phyloP scores from a whole-genome alignment of 768 basidiomycete genomes.

The Filobasidium floriforme region DNA sequence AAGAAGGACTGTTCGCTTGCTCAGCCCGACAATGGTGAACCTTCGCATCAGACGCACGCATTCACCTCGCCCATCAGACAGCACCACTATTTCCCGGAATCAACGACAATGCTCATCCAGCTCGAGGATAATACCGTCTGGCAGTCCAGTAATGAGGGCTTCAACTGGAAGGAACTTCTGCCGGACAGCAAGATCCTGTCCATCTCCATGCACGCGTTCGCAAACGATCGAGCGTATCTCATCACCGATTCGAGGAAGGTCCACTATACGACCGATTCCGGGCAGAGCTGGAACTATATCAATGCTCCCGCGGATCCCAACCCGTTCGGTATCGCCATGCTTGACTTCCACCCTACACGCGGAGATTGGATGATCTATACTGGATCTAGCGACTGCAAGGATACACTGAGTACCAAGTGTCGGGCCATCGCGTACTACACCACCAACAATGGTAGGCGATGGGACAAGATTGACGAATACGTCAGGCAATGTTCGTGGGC shows the following conservation, averaged over 20 bases:
- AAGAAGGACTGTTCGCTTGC: conserved; percentile 74
- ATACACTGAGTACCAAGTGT: conserved; percentile 53
- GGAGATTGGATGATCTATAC: conserved; percentile 85
- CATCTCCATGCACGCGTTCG: conserved; percentile 78
- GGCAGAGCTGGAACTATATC: conserved; percentile 59
- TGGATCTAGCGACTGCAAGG: conserved; percentile 62
- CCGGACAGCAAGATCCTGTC: conserved; percentile 62
- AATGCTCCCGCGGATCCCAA: conserved; percentile 67
- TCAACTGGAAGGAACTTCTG: conserved; percentile 68
- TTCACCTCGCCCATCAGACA: conserved; percentile 53
- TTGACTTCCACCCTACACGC: conserved; percentile 75
- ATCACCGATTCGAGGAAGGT: conserved; percentile 61
- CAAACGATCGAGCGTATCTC: conserved; percentile 76
- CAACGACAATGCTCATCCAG: conserved; percentile 72
- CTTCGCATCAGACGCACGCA: conserved; percentile 60
- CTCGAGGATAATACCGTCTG: conserved; percentile 70
- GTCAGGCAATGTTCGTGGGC: conserved; percentile 90
- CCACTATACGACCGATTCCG: conserved; percentile 77
- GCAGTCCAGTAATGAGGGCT: conserved; percentile 94
- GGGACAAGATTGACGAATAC: conserved; percentile 73
- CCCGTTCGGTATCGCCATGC: conserved; percentile 61
- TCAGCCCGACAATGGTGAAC: conserved; percentile 67
- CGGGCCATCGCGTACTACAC: conserved; percentile 69
- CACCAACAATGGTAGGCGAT: conserved; percentile 65
- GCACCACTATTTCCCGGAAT: conserved; percentile 75